Base-by-base conservation (phyloP, 179 eudicot species). In the Heliamphora pulchella region DNA sequence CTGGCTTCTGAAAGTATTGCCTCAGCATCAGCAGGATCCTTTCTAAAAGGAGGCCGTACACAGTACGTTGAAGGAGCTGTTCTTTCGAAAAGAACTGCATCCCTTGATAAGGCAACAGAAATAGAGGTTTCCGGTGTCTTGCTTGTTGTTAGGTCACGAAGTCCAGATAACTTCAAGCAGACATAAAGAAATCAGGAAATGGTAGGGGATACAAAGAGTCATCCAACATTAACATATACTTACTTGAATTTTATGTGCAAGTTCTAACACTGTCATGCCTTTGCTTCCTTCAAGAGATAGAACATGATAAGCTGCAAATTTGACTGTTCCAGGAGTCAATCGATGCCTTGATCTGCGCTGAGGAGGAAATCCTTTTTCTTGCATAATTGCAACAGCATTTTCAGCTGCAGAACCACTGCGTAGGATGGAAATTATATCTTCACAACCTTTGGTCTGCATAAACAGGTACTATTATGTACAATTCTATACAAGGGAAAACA, bases 71-170 rank as follows among this genome's bases (percentile, higher is more conserved):
- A 96, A 82, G 99, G 99, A 71, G 99, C 99, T 62, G 91, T 90
- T 88, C 98, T 91, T 84, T 94, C 98, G 80, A 96, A 96, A 71
- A 96, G 97, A 76, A 92, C 86, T 8, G 94, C 88, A 85, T 96
- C 99, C 84, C 98, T 94, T 31, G 99, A 96, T 71, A 94, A 85
- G 53, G 98, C 99, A 79, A 93, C 99, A 61, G 99, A 97, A 78
- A 96, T 91, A 57, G 99, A 96, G 70, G 99, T 98, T 82, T 96
- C 99, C 6, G 99, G 99, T 20, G 99, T 96, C 91, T 92, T 96
- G 90, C 99, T 96, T 64, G 99, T 90, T 82, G 96, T 87, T 46
- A 96, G 86, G 81, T 94, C 97, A 50, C 99, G 98, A 22, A 94
- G 93, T 50, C 98, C 98, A 64, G 98, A 91, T 91, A 89, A 92